Evolutionary conservation across 257 asterid genomes (phyloP).

Genomic region (Avicennia marina): DNA sequence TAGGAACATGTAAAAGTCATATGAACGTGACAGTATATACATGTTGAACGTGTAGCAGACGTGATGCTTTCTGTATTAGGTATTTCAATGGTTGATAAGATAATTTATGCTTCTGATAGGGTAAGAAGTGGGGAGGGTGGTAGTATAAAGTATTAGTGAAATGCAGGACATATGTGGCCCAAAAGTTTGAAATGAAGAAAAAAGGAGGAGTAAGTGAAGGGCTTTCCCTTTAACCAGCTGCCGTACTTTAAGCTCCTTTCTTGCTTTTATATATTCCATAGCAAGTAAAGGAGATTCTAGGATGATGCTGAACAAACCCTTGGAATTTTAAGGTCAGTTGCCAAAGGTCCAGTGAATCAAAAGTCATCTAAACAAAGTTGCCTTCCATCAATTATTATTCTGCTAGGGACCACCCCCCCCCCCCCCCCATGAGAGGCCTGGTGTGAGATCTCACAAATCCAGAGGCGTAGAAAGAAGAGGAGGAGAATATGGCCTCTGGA

Average conservation of each 20-base stretch:
- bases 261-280: conserved; percentile 67
- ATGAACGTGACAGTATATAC: too few species aligned
- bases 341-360: conserved; percentile 41
- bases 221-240: conserved; percentile 42
- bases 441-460: conserved; percentile 35
- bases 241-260: conserved; percentile 39
- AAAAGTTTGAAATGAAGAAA: conserved; percentile 23
- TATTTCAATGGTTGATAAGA: background rate
- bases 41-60: conserved; percentile 2
- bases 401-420: conserved; percentile 39
- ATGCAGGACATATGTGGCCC: conserved; percentile 43
- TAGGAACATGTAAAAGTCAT: too few species aligned
- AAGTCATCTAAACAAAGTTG: conserved; percentile 35
- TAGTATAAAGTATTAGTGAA: conserved; percentile 29
- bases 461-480: conserved; percentile 30
- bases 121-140: conserved; percentile 24
- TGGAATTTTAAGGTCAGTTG: conserved; percentile 28
- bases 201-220: conserved; percentile 23
- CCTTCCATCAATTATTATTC: conserved; percentile 56
- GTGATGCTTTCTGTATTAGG: background rate
- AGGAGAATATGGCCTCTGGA: conserved; percentile 54
- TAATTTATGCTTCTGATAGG: conserved; percentile 16
- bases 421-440: conserved; percentile 23
- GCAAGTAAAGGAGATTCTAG: conserved; percentile 80
- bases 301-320: conserved; percentile 62